Evolutionary conservation across 2,329 filamentous ascomycete species (phyloP).

Genomic region (Xenoacremonium recifei): DNA sequence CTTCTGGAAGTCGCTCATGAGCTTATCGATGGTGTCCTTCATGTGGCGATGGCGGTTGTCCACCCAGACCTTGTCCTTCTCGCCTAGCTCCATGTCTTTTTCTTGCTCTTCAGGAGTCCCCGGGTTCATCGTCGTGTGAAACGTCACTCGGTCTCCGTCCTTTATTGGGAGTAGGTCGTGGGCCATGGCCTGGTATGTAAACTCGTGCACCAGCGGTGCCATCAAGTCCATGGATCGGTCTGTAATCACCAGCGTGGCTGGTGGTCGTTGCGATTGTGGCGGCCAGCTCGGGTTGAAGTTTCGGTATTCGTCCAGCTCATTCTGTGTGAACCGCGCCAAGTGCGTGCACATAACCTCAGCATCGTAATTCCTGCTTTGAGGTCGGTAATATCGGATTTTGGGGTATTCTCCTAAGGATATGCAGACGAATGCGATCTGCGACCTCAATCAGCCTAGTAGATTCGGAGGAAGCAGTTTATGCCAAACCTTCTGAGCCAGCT

Average conservation of each 20-base stretch:
- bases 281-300: slow-evolving; percentile 84
- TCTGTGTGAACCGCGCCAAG: slow-evolving; percentile 85
- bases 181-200: slow-evolving; percentile 98
- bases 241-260: slow-evolving; percentile 80
- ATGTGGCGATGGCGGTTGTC: slow-evolving; percentile 94
- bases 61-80: slow-evolving; percentile 93
- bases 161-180: slow-evolving; percentile 88
- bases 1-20: slow-evolving; percentile 88
- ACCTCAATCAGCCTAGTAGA: slow-evolving; percentile 5
- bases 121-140: slow-evolving; percentile 76
- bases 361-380: slow-evolving; percentile 73
- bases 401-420: slow-evolving; percentile 93
- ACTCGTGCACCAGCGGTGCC: slow-evolving; percentile 88
- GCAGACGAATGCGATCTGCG: slow-evolving; percentile 62
- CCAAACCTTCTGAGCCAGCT: slow-evolving; percentile 75
- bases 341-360: slow-evolving; percentile 85
- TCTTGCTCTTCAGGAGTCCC: slow-evolving; percentile 68
- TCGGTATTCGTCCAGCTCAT: slow-evolving; percentile 86
- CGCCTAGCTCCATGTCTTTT: slow-evolving; percentile 87
- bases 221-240: slow-evolving; percentile 92
- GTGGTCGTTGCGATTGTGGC: slow-evolving; percentile 72
- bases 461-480: too few species aligned
- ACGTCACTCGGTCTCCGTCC: slow-evolving; percentile 85
- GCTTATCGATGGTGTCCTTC: slow-evolving; percentile 94
- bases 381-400: slow-evolving; percentile 86